Conservation (phyloP, 208 protist species). For the Kentomonas sorsogonicus region DNA sequence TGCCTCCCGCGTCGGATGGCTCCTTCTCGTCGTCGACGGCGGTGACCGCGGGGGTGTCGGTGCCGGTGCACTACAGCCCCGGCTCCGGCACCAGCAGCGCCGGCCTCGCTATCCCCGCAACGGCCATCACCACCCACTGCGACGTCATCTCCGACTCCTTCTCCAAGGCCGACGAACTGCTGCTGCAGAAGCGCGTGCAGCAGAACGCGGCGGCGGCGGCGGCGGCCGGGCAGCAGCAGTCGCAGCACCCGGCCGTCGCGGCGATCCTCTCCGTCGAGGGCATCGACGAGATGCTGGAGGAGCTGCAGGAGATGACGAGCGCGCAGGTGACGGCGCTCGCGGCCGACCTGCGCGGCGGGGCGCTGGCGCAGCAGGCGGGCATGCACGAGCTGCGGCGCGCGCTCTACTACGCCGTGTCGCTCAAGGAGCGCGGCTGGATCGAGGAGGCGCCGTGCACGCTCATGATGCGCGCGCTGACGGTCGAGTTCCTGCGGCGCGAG, state of each 20-base stretch:
- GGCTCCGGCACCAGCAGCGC: conserved; percentile 39
- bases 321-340: conserved; percentile 54
- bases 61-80: conserved; percentile 67
- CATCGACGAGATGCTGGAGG: conserved; percentile 80
- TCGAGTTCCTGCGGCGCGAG: conserved; percentile 74
- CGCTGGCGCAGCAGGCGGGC: conserved; percentile 69
- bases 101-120: conserved; percentile 57
- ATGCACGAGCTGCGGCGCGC: conserved; percentile 87
- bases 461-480: conserved; percentile 79
- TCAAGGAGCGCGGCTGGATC: conserved; percentile 72
- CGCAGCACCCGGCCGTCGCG: too few species aligned
- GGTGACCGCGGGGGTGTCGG: too few species aligned
- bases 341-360: conserved; percentile 37
- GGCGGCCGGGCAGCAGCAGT: too few species aligned
- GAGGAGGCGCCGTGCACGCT: conserved; percentile 47
- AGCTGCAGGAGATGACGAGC: conserved; percentile 55
- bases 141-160: conserved; percentile 77
- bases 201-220: conserved; percentile 53
- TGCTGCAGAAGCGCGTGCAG: conserved; percentile 71
- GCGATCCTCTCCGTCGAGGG: conserved; percentile 72
- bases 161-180: conserved; percentile 78
- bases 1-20: neutral
- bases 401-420: conserved; percentile 77
- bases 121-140: conserved; percentile 68
- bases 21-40: neutral